Conservation (phyloP, 179 eudicot genomes). For the Beta corolliflora region DNA sequence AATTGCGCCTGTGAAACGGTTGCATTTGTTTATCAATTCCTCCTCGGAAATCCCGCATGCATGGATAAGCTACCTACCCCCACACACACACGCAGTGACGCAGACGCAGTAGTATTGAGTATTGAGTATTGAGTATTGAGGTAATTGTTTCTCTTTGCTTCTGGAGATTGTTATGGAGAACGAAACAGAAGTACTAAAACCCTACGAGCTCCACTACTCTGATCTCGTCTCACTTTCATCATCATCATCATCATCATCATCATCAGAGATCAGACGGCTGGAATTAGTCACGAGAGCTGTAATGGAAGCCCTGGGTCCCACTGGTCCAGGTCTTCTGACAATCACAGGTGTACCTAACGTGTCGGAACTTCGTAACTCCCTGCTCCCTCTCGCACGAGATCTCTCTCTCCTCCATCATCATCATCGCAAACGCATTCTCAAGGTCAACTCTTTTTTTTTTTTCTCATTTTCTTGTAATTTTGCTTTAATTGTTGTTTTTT, state of each 20-base stretch:
- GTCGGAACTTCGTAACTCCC: slow-evolving; percentile 38
- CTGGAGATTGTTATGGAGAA: slow-evolving; percentile 19
- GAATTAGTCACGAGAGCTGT: slow-evolving; percentile 36
- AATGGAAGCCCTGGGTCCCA: slow-evolving; percentile 75
- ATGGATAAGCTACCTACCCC: too few relatives aligned
- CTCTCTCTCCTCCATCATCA: slow-evolving; percentile 65
- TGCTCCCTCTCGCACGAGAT: slow-evolving; percentile 73
- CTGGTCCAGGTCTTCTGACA: slow-evolving; percentile 75
- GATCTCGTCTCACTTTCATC: slow-evolving; percentile 61
- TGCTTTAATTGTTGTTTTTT: neutral
- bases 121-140: too few relatives aligned
- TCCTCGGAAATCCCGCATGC: too few relatives aligned
- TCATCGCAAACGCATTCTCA: slow-evolving; percentile 63
- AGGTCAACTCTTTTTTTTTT: slow-evolving; percentile 36
- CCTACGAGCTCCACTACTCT: slow-evolving; percentile 56
- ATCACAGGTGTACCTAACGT: slow-evolving; percentile 59
- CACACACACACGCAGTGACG: too few relatives aligned
- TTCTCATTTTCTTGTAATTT: neutral
- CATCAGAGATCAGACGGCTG: slow-evolving; percentile 43
- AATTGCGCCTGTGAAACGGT: too few relatives aligned
- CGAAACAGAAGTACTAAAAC: slow-evolving; percentile 40
- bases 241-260: too few relatives aligned
- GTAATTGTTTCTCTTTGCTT: neutral
- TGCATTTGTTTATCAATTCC: too few relatives aligned
- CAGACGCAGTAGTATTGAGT: too few relatives aligned